Percentiles rank a stretch among this genome's conserved stretches.
Evolutionary conservation across 2,329 filamentous ascomycete genomes (phyloP).

Genomic region (Magnaporthiopsis poae): DNA sequence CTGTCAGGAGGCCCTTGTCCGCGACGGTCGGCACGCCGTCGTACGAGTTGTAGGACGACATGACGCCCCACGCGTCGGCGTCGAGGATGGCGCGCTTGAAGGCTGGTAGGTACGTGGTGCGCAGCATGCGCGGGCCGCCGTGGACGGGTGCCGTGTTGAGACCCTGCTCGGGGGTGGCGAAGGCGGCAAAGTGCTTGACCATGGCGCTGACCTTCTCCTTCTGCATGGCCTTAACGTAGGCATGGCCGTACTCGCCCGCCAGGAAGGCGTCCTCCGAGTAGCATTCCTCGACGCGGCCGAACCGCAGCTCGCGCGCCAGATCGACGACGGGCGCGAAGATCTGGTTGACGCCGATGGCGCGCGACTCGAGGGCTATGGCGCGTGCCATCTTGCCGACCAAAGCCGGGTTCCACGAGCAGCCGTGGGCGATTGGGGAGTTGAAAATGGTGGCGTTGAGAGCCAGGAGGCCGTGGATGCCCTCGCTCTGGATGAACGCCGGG

Average conservation of each 20-base stretch:
- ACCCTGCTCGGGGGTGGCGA: conserved; percentile 60
- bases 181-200: conserved; percentile 68
- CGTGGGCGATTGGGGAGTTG: conserved; percentile 62
- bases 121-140: conserved; percentile 42
- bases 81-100: conserved; percentile 66
- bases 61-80: conserved; percentile 56
- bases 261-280: conserved; percentile 61
- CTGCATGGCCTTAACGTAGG: conserved; percentile 49
- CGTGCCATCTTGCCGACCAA: conserved; percentile 57
- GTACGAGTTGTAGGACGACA: conserved; percentile 67
- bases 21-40: conserved; percentile 61
- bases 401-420: conserved; percentile 58
- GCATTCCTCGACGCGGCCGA: conserved; percentile 64
- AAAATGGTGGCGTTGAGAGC: conserved; percentile 68
- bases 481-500: conserved; percentile 62
- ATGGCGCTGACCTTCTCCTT: conserved; percentile 56
- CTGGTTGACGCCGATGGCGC: conserved; percentile 61
- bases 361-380: conserved; percentile 55
- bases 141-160: conserved; percentile 51
- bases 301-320: conserved; percentile 60
- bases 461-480: conserved; percentile 65
- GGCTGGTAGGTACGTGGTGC: conserved; percentile 45
- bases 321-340: conserved; percentile 63
- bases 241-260: conserved; percentile 57
- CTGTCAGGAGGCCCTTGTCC: conserved; percentile 54